Conservation (phyloP, 2,329 filamentous ascomycete species). For the Phoma sp. region DNA sequence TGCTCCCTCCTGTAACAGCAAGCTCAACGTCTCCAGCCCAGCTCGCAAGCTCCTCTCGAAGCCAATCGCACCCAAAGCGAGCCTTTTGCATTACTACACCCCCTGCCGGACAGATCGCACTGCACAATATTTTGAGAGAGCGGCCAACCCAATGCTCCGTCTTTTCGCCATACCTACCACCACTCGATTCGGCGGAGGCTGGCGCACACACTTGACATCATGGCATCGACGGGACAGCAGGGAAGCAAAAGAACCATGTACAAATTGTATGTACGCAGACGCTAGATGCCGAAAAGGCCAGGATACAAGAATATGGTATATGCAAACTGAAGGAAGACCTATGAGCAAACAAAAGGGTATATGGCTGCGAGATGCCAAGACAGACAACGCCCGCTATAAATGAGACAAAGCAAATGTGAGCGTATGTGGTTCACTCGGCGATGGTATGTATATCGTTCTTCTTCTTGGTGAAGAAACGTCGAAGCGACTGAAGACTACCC, state of each 20-base stretch:
- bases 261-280: constrained; percentile 16
- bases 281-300: constrained; percentile 2
- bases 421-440: constrained; percentile 38
- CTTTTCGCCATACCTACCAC: not conserved
- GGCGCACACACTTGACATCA: constrained; percentile 8
- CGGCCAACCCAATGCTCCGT: not conserved
- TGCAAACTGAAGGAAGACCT: constrained; percentile 5
- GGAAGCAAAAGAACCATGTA: constrained; percentile 7
- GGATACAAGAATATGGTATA: constrained; percentile 11
- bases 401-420: constrained; percentile 23
- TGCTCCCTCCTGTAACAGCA: not conserved
- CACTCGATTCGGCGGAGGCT: not conserved
- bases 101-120: not conserved
- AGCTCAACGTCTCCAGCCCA: not conserved
- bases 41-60: not conserved
- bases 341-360: constrained; percentile 21
- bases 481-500: constrained; percentile 45
- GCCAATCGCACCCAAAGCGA: not conserved
- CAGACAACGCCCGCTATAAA: constrained; percentile 19
- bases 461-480: constrained; percentile 47
- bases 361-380: constrained; percentile 21
- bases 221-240: constrained; percentile 7
- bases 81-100: not conserved
- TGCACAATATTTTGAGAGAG: constrained; percentile 1
- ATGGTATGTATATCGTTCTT: constrained; percentile 44